Percentiles rank a stretch among this genome's conserved stretches.
These are phyloP conservation scores for Botrytis squamosa DNA, from an alignment of 2,329 filamentous ascomycete genomes.

Conservation along the genomic window DNA sequence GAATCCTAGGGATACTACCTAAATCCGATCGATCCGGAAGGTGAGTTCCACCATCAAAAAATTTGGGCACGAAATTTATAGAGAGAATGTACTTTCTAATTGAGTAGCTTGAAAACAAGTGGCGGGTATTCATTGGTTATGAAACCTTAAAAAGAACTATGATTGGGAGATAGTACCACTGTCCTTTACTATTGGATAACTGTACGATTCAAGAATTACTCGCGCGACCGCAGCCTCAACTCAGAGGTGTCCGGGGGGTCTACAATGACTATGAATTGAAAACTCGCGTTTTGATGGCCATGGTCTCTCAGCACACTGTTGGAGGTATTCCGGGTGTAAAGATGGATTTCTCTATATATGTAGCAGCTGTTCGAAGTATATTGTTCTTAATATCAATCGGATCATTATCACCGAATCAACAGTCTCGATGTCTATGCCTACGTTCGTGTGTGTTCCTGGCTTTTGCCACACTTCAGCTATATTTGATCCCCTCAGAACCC, in stretches of 20 bases:
- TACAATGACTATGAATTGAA: conserved; percentile 11
- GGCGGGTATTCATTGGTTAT: conserved; percentile 18
- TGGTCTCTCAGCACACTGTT: conserved; percentile 17
- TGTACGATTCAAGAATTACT: conserved; percentile 12
- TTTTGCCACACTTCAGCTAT: conserved; percentile 42
- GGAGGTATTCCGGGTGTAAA: conserved; percentile 10
- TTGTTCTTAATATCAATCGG: background rate
- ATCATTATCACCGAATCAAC: background rate
- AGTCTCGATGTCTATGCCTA: conserved; percentile 37
- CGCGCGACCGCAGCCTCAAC: conserved; percentile 11
- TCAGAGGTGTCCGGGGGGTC: conserved; percentile 7
- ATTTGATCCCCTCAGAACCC: conserved; percentile 41
- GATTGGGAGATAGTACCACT: conserved; percentile 1
- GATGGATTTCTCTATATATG: conserved; percentile 22
- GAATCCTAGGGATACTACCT: conserved; percentile 21
- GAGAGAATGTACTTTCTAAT: background rate
- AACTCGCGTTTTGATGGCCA: conserved; percentile 5
- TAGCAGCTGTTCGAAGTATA: conserved; percentile 13
- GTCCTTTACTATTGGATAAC: conserved; percentile 15
- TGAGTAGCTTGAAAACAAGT: conserved; percentile 15
- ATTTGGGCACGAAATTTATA: conserved; percentile 10
- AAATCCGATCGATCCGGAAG: conserved; percentile 12
- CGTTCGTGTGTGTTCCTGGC: conserved; percentile 44
- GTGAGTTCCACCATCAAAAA: background rate
- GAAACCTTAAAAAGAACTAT: conserved; percentile 2